Conservation (phyloP, 495 filamentous ascomycete species). For the Aspergillus affinis region DNA sequence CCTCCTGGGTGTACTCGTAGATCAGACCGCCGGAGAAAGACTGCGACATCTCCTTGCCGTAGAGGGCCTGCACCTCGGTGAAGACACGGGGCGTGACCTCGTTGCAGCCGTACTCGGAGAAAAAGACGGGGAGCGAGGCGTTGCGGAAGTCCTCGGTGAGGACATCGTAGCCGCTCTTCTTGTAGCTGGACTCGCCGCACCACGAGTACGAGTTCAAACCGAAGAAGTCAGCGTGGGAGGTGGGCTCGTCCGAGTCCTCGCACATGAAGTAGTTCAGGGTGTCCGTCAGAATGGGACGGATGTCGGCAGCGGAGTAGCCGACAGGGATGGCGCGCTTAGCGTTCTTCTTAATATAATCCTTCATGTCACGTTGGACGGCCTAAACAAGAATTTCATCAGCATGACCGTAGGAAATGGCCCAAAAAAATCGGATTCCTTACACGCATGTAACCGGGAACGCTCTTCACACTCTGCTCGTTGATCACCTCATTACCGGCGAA, state of each 20-base stretch:
- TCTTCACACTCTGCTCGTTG: conserved; percentile 55
- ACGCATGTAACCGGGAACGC: conserved; percentile 43
- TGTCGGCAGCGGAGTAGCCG: conserved; percentile 93
- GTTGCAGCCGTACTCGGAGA: conserved; percentile 97
- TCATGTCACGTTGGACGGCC: conserved; percentile 79
- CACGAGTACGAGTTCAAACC: conserved; percentile 95
- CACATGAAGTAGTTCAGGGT: conserved; percentile 85
- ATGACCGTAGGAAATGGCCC: not conserved
- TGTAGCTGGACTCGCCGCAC: conserved; percentile 78
- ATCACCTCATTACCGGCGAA: conserved; percentile 95
- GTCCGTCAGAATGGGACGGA: conserved; percentile 74
- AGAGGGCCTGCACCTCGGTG: conserved; percentile 77
- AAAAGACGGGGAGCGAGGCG: conserved; percentile 84
- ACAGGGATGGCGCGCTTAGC: conserved; percentile 70
- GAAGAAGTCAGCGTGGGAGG: conserved; percentile 79
- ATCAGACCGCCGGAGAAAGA: conserved; percentile 85
- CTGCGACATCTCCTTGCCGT: conserved; percentile 74
- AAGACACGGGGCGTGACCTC: conserved; percentile 73
- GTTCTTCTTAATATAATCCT: conserved; percentile 81
- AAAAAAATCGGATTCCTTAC: conserved; percentile 19
- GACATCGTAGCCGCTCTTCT: conserved; percentile 66
- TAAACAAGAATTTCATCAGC: not conserved
- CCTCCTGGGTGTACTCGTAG: conserved; percentile 82
- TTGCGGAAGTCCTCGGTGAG: conserved; percentile 69
- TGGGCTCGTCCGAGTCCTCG: conserved; percentile 60